Conservation (phyloP, 129 eudicot genomes). For the Centrapalus pauciflorus region DNA sequence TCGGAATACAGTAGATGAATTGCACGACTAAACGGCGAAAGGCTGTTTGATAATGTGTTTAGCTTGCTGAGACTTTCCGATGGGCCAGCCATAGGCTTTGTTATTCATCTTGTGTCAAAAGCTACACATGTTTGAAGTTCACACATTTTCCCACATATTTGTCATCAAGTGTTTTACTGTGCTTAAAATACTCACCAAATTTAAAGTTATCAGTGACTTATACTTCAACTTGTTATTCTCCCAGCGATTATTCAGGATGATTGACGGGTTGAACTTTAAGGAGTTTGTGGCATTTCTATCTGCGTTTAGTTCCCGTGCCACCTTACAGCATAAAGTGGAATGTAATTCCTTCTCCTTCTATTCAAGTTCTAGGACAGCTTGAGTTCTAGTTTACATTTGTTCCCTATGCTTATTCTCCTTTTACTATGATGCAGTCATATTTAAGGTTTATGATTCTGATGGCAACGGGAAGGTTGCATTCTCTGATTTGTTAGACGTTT, state of each 20-base stretch:
- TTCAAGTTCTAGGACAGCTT: neutral
- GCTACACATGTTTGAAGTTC: too few relatives aligned
- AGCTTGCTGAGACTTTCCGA: too few relatives aligned
- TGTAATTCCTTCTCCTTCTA: conserved; percentile 36
- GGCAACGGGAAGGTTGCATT: conserved; percentile 84
- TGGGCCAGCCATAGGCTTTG: too few relatives aligned
- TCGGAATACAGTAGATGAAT: too few relatives aligned
- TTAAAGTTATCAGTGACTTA: neutral
- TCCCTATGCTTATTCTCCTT: neutral
- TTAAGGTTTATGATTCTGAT: conserved; percentile 86
- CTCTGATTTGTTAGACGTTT: conserved; percentile 70
- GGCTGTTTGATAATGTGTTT: too few relatives aligned
- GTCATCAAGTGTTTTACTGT: neutral
- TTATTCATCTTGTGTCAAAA: too few relatives aligned
- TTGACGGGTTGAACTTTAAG: conserved; percentile 83
- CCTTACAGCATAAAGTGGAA: conserved; percentile 82
- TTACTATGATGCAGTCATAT: conserved; percentile 47
- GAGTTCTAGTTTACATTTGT: neutral
- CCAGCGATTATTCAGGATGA: conserved; percentile 84
- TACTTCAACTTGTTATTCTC: conserved; percentile 2
- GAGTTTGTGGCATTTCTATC: conserved; percentile 93
- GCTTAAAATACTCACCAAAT: neutral
- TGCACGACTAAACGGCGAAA: too few relatives aligned
- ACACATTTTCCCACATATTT: too few relatives aligned
- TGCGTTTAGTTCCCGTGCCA: conserved; percentile 88